phyloP scores from a whole-genome alignment of 1,139 yeast species.

The Diutina ranongensis region DNA sequence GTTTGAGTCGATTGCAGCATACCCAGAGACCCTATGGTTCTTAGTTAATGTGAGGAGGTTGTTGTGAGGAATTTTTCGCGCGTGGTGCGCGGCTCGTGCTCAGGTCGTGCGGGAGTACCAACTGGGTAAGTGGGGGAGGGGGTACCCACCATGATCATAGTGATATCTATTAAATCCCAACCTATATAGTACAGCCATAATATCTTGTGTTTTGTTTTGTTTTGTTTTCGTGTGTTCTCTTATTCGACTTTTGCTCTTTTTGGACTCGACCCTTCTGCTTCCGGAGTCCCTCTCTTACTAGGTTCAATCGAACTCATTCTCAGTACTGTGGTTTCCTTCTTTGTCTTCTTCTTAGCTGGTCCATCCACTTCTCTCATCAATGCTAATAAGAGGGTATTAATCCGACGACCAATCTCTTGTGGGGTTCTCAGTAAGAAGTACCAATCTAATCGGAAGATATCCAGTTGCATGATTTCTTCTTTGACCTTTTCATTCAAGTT shows the following conservation, averaged over 20 bases:
- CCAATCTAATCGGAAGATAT: slow-evolving; percentile 82
- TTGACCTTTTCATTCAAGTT: slow-evolving; percentile 66
- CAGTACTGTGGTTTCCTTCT: slow-evolving; percentile 11
- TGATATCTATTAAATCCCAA: not conserved
- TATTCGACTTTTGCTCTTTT: not conserved
- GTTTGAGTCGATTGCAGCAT: slow-evolving; percentile 5
- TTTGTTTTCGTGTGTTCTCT: too few relatives aligned
- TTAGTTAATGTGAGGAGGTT: not conserved
- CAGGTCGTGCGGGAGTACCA: too few relatives aligned
- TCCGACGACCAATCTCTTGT: slow-evolving; percentile 72
- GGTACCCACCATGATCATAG: not conserved
- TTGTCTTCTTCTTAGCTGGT: slow-evolving; percentile 23
- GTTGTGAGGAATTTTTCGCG: not conserved
- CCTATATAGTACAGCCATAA: too few relatives aligned
- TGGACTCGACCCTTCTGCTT: slow-evolving; percentile 2
- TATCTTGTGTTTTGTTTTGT: too few relatives aligned
- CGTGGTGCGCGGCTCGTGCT: too few relatives aligned
- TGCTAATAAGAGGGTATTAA: slow-evolving; percentile 66
- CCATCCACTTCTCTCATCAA: slow-evolving; percentile 54
- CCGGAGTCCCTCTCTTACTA: slow-evolving; percentile 10
- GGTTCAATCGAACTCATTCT: slow-evolving; percentile 14
- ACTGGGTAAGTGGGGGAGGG: too few relatives aligned
- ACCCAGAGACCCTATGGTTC: too few relatives aligned
- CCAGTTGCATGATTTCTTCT: slow-evolving; percentile 62
- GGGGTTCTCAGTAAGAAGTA: slow-evolving; percentile 77